Evolutionary conservation across 2,329 filamentous ascomycete genomes (phyloP), one percentile per base, ranked within the genome.

Genomic region (Aspergillus fumigatus): DNA sequence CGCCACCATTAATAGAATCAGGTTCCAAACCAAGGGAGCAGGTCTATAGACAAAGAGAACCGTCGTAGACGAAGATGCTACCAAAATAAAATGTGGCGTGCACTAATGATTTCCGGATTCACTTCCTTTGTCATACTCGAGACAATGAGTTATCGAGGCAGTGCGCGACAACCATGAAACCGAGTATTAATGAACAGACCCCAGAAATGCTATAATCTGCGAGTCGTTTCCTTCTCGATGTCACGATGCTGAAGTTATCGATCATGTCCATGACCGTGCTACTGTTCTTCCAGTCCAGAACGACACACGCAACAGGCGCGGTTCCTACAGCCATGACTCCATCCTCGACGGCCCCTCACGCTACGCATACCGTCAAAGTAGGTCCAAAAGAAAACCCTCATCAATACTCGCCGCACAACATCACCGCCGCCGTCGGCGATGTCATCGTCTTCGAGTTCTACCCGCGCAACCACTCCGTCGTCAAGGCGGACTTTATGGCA

Each of bases 391-490:
- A 60, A 2, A 59, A 64, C 52, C 71, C 70, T 1, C 70, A 74
- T 53, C 62, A 67, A 23, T 75, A 71, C 54, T 57, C 61, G 1
- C 73, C 72, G 1, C 50, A 61, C 17, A 67, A 55, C 7, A 49
- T 74, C 35, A 64, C 62, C 0, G 73, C 73, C 1, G 59, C 65
- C 0, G 59, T 67, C 1, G 73, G 72, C 19, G 72, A 74, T 54
- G 43, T 65, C 1, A 58, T 75, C 14, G 78, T 82, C 59, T 88
- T 84, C 69, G 75, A 80, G 47, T 88, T 88, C 65, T 87, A 83
- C 61, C 84, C 85, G 1, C 77, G 77, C 23, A 85, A 82, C 52
- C 86, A 89, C 65, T 86, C 84, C 3, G 82, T 88, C n/a, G 82
- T 83, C 8, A 79, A 83, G 51, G 81, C 84, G 35, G 83, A 80